A percentile compares a stretch with the other conserved stretches of the same genome.
Conservation (phyloP, 129 eudicot species). For the Oenanthe sinensis region DNA sequence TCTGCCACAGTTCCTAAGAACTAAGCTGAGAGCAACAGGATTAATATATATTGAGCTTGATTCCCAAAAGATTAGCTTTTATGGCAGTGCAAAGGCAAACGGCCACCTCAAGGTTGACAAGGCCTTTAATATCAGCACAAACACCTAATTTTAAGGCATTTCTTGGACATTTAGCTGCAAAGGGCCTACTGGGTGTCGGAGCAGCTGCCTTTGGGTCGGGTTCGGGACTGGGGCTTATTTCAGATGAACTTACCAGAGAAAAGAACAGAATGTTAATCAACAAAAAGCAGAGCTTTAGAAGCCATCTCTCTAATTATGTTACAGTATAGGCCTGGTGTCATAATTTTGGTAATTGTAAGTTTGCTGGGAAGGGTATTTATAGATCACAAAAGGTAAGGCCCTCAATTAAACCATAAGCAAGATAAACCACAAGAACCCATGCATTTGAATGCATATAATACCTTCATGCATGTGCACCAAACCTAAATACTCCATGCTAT, state of each 20-base stretch:
- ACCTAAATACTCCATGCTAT: neutral
- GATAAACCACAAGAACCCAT: neutral
- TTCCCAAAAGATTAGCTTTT: slow-evolving; percentile 51
- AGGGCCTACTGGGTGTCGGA: slow-evolving; percentile 19
- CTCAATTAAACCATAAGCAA: too few species aligned
- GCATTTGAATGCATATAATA: neutral
- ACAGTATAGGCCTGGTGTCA: neutral
- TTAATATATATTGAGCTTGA: slow-evolving; percentile 25
- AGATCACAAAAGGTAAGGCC: neutral
- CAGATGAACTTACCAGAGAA: slow-evolving; percentile 34
- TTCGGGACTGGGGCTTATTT: slow-evolving; percentile 25
- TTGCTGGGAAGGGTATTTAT: neutral
- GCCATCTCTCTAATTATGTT: slow-evolving; percentile 15
- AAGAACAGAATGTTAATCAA: slow-evolving; percentile 46
- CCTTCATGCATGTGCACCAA: neutral
- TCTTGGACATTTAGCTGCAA: slow-evolving; percentile 32
- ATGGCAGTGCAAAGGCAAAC: slow-evolving; percentile 67
- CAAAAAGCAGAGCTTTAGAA: slow-evolving; percentile 30
- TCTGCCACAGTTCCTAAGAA: neutral
- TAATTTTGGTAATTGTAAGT: neutral
- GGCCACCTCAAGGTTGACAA: slow-evolving; percentile 52
- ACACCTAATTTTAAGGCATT: slow-evolving; percentile 57
- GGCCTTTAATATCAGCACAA: slow-evolving; percentile 52
- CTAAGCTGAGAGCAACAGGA: neutral
- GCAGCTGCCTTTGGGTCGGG: slow-evolving; percentile 18